These are phyloP conservation scores for Macroventuria anomochaeta DNA, from an alignment of 2,329 filamentous ascomycete genomes.

Conservation along the genomic window DNA sequence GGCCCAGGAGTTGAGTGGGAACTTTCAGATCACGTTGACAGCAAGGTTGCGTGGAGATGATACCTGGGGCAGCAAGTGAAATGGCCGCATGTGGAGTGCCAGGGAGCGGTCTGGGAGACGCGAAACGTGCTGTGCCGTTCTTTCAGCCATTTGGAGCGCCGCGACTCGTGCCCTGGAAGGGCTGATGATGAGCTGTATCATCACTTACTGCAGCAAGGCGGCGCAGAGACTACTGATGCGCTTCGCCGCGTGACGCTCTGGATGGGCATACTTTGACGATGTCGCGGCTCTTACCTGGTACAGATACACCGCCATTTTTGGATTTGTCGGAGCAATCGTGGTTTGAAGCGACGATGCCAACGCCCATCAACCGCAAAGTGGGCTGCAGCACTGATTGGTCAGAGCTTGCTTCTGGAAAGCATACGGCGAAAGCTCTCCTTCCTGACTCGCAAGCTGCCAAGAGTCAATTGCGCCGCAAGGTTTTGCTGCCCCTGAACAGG, in stretches of 20 bases:
- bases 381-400: slow-evolving; percentile 29
- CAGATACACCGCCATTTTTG: slow-evolving; percentile 42
- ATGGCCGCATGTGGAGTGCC: slow-evolving; percentile 28
- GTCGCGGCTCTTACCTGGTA: slow-evolving; percentile 13
- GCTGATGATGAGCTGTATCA: slow-evolving; percentile 30
- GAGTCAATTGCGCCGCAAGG: slow-evolving; percentile 23
- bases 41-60: slow-evolving; percentile 31
- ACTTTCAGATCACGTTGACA: slow-evolving; percentile 32
- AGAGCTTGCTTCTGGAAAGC: slow-evolving; percentile 34
- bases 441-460: slow-evolving; percentile 38
- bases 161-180: slow-evolving; percentile 69
- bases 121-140: slow-evolving; percentile 40
- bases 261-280: neutral
- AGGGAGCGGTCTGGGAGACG: slow-evolving; percentile 24
- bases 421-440: slow-evolving; percentile 29
- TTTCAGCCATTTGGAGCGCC: slow-evolving; percentile 57
- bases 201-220: slow-evolving; percentile 23
- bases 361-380: slow-evolving; percentile 20
- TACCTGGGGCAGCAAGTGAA: slow-evolving; percentile 42
- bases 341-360: slow-evolving; percentile 35
- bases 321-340: slow-evolving; percentile 33
- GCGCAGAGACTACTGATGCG: slow-evolving; percentile 17
- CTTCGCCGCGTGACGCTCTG: slow-evolving; percentile 12
- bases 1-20: slow-evolving; percentile 29
- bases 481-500: slow-evolving; percentile 33